A percentile compares a stretch with the other conserved stretches of the same genome.
phyloP scores from a whole-genome alignment of 2,329 filamentous ascomycete species.

The Verticillium klebahnii region DNA sequence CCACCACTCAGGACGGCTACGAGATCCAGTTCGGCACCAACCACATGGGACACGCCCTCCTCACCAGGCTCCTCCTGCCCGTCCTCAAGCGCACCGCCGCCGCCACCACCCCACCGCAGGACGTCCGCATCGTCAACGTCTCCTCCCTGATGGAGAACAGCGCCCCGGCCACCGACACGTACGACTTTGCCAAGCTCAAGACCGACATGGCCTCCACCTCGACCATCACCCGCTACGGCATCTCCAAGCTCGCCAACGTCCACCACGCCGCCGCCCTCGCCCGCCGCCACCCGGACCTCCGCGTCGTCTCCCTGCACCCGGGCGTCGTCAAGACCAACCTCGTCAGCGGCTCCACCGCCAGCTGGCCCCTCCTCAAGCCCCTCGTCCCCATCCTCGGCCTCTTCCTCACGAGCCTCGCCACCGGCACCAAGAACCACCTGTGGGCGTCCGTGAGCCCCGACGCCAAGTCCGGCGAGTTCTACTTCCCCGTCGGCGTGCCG shows the following conservation, averaged over 20 bases:
- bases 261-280: constrained; percentile 23
- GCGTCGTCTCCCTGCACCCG: constrained; percentile 20
- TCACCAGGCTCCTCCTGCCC: constrained; percentile 31
- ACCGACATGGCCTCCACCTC: constrained; percentile 17
- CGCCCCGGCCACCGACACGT: constrained; percentile 3
- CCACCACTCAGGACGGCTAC: constrained; percentile 38
- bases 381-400: background rate
- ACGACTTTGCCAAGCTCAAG: constrained; percentile 13
- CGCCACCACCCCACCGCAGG: constrained; percentile 8
- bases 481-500: constrained; percentile 25
- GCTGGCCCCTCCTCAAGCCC: constrained; percentile 6
- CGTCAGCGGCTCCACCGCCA: constrained; percentile 3
- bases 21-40: constrained; percentile 45
- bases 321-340: constrained; percentile 23
- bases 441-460: constrained; percentile 24
- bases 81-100: constrained; percentile 20
- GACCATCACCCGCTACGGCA: constrained; percentile 22
- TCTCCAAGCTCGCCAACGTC: constrained; percentile 26
- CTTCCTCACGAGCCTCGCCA: constrained; percentile 1
- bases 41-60: constrained; percentile 41
- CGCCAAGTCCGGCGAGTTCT: constrained; percentile 23
- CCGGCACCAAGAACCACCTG: constrained; percentile 23
- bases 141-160: constrained; percentile 9
- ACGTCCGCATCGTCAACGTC: constrained; percentile 25
- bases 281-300: constrained; percentile 19